Conservation (phyloP, 139 green algal species). For the Chlamydomonas schloesseri region DNA sequence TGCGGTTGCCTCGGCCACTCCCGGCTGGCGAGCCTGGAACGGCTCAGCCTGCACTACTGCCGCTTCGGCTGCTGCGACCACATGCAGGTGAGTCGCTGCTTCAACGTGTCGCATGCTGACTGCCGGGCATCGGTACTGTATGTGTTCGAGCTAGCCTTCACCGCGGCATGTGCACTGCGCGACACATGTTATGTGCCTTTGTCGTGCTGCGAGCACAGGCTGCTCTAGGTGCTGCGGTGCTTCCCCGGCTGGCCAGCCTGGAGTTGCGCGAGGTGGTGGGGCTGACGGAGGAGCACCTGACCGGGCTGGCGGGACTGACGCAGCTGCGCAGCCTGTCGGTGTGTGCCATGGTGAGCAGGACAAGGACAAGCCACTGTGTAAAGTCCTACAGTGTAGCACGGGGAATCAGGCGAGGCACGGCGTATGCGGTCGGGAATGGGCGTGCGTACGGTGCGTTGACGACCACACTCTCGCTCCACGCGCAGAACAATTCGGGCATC, state of each 20-base stretch:
- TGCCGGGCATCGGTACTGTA: not conserved
- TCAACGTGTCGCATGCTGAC: too few species aligned
- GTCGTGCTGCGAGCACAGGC: too few species aligned
- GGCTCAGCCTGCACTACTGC: conserved; percentile 9
- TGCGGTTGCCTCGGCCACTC: not conserved
- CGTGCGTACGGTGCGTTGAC: too few species aligned
- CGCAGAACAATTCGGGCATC: not conserved
- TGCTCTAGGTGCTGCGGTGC: not conserved
- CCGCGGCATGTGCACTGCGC: too few species aligned
- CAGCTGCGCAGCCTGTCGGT: not conserved
- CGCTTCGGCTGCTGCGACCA: conserved; percentile 14
- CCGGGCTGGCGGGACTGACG: not conserved
- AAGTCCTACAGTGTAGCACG: too few species aligned
- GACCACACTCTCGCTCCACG: not conserved
- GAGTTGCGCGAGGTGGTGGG: not conserved
- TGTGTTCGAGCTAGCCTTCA: not conserved
- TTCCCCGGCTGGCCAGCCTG: not conserved
- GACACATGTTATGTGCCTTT: too few species aligned
- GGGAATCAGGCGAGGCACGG: not conserved
- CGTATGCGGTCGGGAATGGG: too few species aligned
- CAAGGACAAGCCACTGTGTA: too few species aligned
- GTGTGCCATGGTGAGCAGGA: conserved; percentile 12
- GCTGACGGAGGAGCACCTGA: not conserved
- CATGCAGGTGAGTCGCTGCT: not conserved
- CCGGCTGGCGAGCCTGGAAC: not conserved